Percentiles rank a stretch among this genome's conserved stretches.
Conservation (phyloP, 192 early-diverging fungal species). For the Gaertneriomyces sp. region DNA sequence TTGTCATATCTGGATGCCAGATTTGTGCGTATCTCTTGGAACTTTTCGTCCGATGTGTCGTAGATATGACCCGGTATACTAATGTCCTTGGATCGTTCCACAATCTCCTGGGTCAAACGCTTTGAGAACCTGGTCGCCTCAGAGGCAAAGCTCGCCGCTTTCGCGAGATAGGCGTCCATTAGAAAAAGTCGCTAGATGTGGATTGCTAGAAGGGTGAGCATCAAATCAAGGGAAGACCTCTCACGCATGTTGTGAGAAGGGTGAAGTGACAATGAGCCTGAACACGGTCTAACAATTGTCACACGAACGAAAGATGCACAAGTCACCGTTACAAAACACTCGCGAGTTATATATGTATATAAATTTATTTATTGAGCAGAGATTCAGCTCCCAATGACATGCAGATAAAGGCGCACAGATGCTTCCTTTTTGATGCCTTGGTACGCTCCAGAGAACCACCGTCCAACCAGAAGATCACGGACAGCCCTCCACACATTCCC, state of each 20-base stretch:
- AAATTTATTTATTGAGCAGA: slow-evolving; percentile 17
- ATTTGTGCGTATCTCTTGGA: slow-evolving; percentile 68
- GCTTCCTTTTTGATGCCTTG: slow-evolving; percentile 20
- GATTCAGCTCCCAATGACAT: slow-evolving; percentile 32
- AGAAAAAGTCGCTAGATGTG: too few species aligned
- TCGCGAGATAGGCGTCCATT: slow-evolving; percentile 29
- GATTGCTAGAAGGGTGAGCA: too few species aligned
- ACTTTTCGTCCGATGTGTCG: slow-evolving; percentile 84
- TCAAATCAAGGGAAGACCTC: too few species aligned
- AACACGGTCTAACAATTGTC: too few species aligned
- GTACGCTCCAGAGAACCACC: slow-evolving; percentile 17
- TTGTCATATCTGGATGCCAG: slow-evolving; percentile 79
- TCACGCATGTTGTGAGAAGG: too few species aligned
- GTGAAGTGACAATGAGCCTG: too few species aligned
- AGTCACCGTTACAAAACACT: too few species aligned
- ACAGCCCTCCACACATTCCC: slow-evolving; percentile 1
- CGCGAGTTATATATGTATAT: too few species aligned
- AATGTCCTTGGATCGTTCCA: slow-evolving; percentile 85
- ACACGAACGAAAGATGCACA: too few species aligned
- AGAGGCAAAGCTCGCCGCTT: slow-evolving; percentile 30
- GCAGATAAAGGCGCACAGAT: not conserved
- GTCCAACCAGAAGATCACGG: not conserved
- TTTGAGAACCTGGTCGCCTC: slow-evolving; percentile 38
- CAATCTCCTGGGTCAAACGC: slow-evolving; percentile 58
- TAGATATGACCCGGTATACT: slow-evolving; percentile 79